Conservation (phyloP, 2,329 filamentous ascomycete species). For the Colletotrichum agaves region DNA sequence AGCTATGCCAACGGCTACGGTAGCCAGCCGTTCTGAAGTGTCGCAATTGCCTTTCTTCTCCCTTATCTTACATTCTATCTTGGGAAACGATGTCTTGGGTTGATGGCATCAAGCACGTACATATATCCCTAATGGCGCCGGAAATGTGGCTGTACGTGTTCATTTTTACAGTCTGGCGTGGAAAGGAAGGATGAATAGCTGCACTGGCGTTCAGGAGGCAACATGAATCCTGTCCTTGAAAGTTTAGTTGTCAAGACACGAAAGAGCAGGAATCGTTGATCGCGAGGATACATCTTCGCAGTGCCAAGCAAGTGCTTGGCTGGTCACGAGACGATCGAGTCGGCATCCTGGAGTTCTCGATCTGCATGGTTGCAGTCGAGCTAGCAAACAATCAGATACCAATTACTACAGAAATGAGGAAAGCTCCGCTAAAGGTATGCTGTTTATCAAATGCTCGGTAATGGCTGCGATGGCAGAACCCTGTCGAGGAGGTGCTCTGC, state of each 20-base stretch:
- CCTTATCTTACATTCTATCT: background rate
- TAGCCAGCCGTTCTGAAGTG: slow-evolving; percentile 12
- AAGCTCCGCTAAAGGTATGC: background rate
- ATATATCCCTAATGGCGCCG: slow-evolving; percentile 20
- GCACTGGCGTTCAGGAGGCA: slow-evolving; percentile 33
- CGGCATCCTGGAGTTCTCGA: background rate
- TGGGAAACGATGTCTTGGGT: slow-evolving; percentile 1
- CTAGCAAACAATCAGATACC: background rate
- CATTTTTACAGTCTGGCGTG: slow-evolving; percentile 28
- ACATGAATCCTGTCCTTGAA: slow-evolving; percentile 20
- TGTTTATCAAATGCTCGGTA: background rate
- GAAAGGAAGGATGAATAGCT: slow-evolving; percentile 32
- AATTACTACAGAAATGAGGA: background rate
- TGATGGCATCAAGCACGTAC: slow-evolving; percentile 16
- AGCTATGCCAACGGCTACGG: slow-evolving; percentile 29
- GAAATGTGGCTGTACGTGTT: slow-evolving; percentile 25
- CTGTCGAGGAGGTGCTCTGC: too few relatives aligned
- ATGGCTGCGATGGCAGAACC: background rate
- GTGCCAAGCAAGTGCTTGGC: background rate
- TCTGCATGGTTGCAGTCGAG: background rate
- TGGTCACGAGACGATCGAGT: background rate
- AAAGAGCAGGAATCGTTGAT: background rate
- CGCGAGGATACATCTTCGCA: background rate
- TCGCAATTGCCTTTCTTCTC: background rate
- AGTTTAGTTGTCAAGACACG: slow-evolving; percentile 15